Conservation (phyloP, 1,284 basidiomycete species). For the Ganoderma lucidum region DNA sequence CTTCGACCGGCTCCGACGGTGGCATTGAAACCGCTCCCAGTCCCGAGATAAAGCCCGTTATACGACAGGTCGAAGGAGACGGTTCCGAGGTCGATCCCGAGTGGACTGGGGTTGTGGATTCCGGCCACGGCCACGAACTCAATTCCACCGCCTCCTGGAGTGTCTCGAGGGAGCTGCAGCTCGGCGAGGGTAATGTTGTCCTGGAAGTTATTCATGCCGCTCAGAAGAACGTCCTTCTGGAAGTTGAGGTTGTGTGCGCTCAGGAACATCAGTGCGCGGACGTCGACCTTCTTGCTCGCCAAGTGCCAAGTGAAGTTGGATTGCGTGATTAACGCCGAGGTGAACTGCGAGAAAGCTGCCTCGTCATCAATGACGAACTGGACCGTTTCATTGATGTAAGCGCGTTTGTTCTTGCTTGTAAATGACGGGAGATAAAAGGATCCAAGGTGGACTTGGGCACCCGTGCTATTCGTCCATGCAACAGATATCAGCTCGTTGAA, state of each 20-base stretch:
- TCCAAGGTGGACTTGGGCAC: slow-evolving; percentile 55
- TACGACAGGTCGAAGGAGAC: slow-evolving; percentile 72
- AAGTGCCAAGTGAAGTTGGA: slow-evolving; percentile 79
- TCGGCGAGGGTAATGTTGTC: slow-evolving; percentile 67
- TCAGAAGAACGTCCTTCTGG: slow-evolving; percentile 62
- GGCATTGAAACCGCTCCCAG: slow-evolving; percentile 59
- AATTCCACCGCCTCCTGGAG: slow-evolving; percentile 75
- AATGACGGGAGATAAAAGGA: slow-evolving; percentile 55
- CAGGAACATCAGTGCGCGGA: slow-evolving; percentile 76
- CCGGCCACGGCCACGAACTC: slow-evolving; percentile 67
- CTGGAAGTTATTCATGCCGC: slow-evolving; percentile 72
- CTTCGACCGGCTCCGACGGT: slow-evolving; percentile 62
- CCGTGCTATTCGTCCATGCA: slow-evolving; percentile 54
- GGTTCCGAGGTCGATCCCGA: slow-evolving; percentile 74
- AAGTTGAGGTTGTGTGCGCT: slow-evolving; percentile 68
- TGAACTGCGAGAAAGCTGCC: slow-evolving; percentile 64
- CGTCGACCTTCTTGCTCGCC: slow-evolving; percentile 62
- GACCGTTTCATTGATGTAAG: slow-evolving; percentile 64
- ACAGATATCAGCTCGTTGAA: slow-evolving; percentile 63
- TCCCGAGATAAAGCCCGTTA: slow-evolving; percentile 65
- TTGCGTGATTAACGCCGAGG: slow-evolving; percentile 68
- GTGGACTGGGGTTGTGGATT: slow-evolving; percentile 75
- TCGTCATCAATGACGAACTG: slow-evolving; percentile 63
- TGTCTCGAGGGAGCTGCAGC: slow-evolving; percentile 77
- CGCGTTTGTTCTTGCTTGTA: slow-evolving; percentile 57